phyloP scores from a whole-genome alignment of 2,329 filamentous ascomycete genomes.

The Zymoseptoria pseudotritici region DNA sequence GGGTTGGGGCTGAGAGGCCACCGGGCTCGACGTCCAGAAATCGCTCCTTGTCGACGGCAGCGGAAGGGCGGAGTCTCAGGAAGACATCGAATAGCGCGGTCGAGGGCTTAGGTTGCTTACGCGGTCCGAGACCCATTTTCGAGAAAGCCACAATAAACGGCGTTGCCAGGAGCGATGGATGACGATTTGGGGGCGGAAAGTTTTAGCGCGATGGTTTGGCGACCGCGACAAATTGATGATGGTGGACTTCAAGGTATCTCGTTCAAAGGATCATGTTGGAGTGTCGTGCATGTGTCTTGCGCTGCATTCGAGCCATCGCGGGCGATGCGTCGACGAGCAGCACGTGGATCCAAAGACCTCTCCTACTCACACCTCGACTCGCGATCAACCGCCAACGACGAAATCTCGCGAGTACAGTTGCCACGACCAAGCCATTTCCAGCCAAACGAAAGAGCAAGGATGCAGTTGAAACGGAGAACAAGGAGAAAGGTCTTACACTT shows the following conservation, averaged over 20 bases:
- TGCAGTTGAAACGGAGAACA: neutral
- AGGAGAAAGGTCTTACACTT: neutral
- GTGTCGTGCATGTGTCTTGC: slow-evolving; percentile 38
- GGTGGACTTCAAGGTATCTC: neutral
- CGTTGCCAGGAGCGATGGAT: neutral
- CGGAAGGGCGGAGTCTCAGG: slow-evolving; percentile 59
- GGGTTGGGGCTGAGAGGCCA: slow-evolving; percentile 35
- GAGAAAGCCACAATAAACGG: neutral
- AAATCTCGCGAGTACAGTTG: neutral
- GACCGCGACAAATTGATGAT: neutral
- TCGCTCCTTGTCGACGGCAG: slow-evolving; percentile 46
- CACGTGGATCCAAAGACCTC: slow-evolving; percentile 7
- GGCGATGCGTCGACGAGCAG: slow-evolving; percentile 20
- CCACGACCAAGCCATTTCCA: neutral
- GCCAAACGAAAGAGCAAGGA: slow-evolving; percentile 1
- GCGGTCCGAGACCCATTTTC: neutral
- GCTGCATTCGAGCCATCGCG: slow-evolving; percentile 36
- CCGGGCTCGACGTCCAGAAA: slow-evolving; percentile 68
- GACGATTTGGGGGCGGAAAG: neutral
- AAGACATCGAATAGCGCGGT: slow-evolving; percentile 78
- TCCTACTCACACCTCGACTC: slow-evolving; percentile 20
- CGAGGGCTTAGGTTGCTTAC: slow-evolving; percentile 13
- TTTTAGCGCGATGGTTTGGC: neutral
- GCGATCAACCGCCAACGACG: neutral
- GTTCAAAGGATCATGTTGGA: slow-evolving; percentile 33